Conservation (phyloP, 345 rosid genomes). For the Corchorus olitorius region DNA sequence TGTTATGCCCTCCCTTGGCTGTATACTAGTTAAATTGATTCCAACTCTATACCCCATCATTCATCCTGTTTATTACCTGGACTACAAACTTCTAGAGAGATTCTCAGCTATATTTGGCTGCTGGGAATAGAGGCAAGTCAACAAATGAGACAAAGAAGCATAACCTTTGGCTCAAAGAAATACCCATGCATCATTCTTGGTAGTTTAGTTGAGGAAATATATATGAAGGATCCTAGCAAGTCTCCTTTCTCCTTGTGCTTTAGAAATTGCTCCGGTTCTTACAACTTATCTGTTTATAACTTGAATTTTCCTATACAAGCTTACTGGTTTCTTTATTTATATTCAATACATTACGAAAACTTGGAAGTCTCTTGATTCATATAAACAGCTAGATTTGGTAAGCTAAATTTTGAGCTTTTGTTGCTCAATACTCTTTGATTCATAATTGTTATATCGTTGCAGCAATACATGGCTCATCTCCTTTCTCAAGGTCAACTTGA, state of each 20-base stretch:
- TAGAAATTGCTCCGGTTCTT: background rate
- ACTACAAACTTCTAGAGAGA: background rate
- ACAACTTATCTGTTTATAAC: background rate
- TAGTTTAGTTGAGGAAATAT: constrained; percentile 2
- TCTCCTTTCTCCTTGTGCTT: background rate
- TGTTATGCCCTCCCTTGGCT: background rate
- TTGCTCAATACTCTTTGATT: constrained; percentile 4
- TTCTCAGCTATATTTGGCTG: background rate
- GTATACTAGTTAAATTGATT: background rate
- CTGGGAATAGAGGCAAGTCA: background rate
- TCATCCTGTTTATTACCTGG: background rate
- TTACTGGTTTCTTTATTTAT: background rate
- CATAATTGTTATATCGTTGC: constrained; percentile 33
- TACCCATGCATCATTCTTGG: background rate
- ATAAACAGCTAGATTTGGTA: background rate
- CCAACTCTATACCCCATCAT: too few species aligned
- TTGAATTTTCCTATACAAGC: background rate
- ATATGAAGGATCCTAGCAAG: too few species aligned
- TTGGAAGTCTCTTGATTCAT: background rate
- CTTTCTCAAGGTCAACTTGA: constrained; percentile 87
- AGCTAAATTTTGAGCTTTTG: background rate
- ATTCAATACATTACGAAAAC: background rate
- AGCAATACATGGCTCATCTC: constrained; percentile 93
- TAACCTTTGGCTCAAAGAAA: background rate
- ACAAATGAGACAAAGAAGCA: background rate